Evolutionary conservation across 176 grass and related monocot species (phyloP), one percentile per base, ranked within the genome.

Genomic region (Aegilops bicornis): DNA sequence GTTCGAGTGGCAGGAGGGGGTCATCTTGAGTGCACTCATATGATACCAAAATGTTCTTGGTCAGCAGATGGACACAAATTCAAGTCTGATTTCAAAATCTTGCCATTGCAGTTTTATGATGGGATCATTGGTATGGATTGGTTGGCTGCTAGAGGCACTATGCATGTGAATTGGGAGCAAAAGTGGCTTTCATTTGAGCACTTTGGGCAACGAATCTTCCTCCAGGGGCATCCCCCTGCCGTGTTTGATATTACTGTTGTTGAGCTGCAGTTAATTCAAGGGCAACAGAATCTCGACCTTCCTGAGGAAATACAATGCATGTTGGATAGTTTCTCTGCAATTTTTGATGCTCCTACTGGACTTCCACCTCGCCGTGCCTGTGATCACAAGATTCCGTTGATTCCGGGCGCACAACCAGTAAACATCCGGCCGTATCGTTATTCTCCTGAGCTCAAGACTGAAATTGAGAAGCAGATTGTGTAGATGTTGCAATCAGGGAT

Each of bases 321-420:
- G 27, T 27, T 27, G 27, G 27, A 27, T 27, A 27, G 27, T 27
- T 27, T 27, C 27, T 1, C 27, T 27, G 27, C 27, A 5, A 1
- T 60, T 60, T 60, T 60, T 7, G 8, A 20, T 60, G 7, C 4
- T 4, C 73, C 8, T 2, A 19, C 8, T 2, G 1, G 0, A 0
- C 19, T 10, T 1, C 74, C 3, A 32, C 74, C 29, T 0, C 0
- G 0, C 0, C 1, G 16, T 3, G 1, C 10, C 0, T 77, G 52
- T 22, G 74, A 77, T 2, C 74, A 77, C 11, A 19, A 20, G 0
- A 33, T 56, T 35, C 7, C 48, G 1, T 3, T 77, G 0, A 0
- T 33, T 0, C 3, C 15, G 0, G 8, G 4, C 0, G 27, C 16
- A 1, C 9, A 19, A 0, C 74, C 74, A 3, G 14, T 77, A 0